A percentile compares a stretch with the other conserved stretches of the same genome.
phyloP scores from a whole-genome alignment of 2,329 filamentous ascomycete species.

The Aspergillus ochraceus region DNA sequence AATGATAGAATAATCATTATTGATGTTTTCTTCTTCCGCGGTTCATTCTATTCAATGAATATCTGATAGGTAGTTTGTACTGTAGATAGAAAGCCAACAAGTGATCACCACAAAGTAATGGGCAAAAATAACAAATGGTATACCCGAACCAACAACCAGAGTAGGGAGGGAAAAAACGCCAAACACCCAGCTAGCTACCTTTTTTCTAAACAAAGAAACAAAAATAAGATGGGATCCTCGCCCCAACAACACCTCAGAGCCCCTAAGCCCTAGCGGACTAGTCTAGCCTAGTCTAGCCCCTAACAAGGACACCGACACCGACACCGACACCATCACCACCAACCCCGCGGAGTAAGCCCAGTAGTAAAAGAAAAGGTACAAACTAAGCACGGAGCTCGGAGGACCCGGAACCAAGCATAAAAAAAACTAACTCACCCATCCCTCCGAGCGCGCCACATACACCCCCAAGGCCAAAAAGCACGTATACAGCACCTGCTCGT shows the following conservation, averaged over 20 bases:
- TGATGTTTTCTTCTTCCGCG: no score
- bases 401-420: no score
- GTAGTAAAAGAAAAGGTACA: not conserved
- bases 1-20: no score
- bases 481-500: slow-evolving; percentile 29
- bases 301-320: no score
- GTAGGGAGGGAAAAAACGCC: not conserved
- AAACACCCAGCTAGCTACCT: not conserved
- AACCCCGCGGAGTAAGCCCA: no score
- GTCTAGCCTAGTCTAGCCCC: no score
- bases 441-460: slow-evolving; percentile 29
- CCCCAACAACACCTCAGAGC: no score
- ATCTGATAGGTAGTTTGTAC: no score
- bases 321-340: no score
- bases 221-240: not conserved
- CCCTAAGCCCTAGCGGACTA: no score
- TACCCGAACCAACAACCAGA: no score
- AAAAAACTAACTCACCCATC: slow-evolving; percentile 21
- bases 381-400: not conserved
- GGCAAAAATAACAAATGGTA: slow-evolving; percentile 2
- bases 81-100: not conserved
- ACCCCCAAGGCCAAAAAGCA: slow-evolving; percentile 32
- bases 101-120: not conserved
- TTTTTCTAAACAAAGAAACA: not conserved
- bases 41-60: no score